Evolutionary conservation across 2,329 filamentous ascomycete genomes (phyloP).

Genomic region (Cercospora sp.): DNA sequence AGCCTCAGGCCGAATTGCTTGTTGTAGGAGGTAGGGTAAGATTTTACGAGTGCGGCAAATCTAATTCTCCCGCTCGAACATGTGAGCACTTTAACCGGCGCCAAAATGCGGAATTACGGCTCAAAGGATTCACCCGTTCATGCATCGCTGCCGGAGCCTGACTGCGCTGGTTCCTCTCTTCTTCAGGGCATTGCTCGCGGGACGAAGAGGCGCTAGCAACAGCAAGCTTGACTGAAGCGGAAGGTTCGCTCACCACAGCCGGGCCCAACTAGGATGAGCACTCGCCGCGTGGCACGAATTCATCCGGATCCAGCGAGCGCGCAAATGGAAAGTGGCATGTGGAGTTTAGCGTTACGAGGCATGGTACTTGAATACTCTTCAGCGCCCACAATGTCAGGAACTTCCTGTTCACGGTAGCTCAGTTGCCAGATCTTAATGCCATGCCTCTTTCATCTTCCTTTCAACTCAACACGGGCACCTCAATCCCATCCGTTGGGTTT

Average conservation of each 20-base stretch:
- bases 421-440: not conserved
- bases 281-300: not conserved
- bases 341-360: not conserved
- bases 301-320: not conserved
- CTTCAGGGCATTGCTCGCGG: not conserved
- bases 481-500: not conserved
- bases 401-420: not conserved
- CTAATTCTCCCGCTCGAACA: not conserved
- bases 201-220: too few species aligned
- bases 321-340: not conserved
- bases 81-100: not conserved
- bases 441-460: not conserved
- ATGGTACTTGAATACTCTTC: not conserved
- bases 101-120: not conserved
- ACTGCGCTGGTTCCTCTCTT: not conserved
- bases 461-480: not conserved
- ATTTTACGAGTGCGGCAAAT: not conserved
- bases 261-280: not conserved
- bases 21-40: not conserved
- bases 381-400: not conserved
- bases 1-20: not conserved
- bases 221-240: not conserved
- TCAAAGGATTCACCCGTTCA: not conserved
- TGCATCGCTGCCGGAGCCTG: not conserved
- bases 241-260: not conserved